Base-by-base conservation (phyloP, 2,329 filamentous ascomycete genomes). In the Clarireedia paspali region DNA sequence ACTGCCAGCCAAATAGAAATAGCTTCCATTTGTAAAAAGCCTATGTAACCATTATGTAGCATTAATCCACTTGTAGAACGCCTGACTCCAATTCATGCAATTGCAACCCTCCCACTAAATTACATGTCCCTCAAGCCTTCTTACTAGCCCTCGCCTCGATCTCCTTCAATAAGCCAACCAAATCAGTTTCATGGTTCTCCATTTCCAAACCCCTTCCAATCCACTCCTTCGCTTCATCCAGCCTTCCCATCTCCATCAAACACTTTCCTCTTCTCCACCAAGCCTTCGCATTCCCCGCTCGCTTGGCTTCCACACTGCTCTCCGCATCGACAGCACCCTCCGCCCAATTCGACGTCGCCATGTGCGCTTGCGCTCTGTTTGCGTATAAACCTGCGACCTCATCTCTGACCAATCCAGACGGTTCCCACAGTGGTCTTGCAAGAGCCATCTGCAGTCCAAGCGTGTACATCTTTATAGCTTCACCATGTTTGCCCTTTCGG, bases 381-480 rank as follows among this genome's bases (percentile, higher is more conserved):
- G 88, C 84, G 72, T 90, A 89, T 64, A 97, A 75, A 15, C 81
- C 82, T 10, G 86, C 80, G 7, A 92, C 76, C 73, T 99, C 94
- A 70, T 97, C 94, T 60, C 90, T 77, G 54, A 94, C 88, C 24
- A 97, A 76, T 12, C 85, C 85, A 14, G 83, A 80, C 0, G 91
- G 91, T 73, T 99, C 94, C 94, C 94, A 99, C 14, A 81, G 73
- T 0, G 94, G 92, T 4, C 94, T 79, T 7, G 78, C 78, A 40
- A 90, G 74, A 3, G 91, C 92, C 91, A 97, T 96, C 62, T 94
- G 84, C 55, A 97, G 80, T 1, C 89, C 91, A n/a, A 92, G 81
- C 0, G 81, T 81, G 76, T 97, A 96, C 64, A 91, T 80, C 64
- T 84, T 85, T 63, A 90, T 78, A 4, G 92, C 92, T 54, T 95